phyloP scores from a whole-genome alignment of 257 asterid species.

The Lycium barbarum region DNA sequence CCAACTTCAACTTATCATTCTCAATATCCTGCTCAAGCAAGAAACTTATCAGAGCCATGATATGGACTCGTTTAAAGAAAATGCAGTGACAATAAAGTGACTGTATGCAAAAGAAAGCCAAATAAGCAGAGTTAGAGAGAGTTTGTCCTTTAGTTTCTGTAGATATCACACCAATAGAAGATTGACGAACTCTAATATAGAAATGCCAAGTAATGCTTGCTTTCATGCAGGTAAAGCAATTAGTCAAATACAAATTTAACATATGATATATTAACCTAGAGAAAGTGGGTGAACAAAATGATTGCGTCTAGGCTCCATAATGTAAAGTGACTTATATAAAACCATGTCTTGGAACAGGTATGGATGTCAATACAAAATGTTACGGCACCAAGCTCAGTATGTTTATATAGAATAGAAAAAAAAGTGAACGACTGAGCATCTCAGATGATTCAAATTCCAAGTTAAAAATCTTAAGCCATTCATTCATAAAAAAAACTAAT shows the following conservation, averaged over 20 bases:
- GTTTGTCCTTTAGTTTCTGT: not conserved
- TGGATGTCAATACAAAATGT: constrained; percentile 4
- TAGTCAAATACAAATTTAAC: not conserved
- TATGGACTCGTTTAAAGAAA: constrained; percentile 25
- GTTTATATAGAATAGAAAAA: not conserved
- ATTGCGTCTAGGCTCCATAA: not conserved
- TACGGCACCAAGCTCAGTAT: constrained; percentile 13
- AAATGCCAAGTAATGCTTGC: not conserved
- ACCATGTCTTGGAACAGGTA: not conserved
- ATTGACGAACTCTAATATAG: not conserved
- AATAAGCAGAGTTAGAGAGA: constrained; percentile 11
- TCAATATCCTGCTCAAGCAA: constrained; percentile 75
- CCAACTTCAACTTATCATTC: constrained; percentile 78
- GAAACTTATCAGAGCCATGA: constrained; percentile 25
- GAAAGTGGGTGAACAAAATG: not conserved
- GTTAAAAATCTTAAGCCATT: not conserved
- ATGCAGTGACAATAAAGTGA: not conserved
- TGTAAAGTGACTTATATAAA: not conserved
- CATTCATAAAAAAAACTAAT: not conserved
- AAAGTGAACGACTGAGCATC: constrained; percentile 20
- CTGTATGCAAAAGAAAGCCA: constrained; percentile 3
- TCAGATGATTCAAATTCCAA: not conserved
- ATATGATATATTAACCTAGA: not conserved
- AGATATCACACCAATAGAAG: not conserved
- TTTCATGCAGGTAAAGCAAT: constrained; percentile 12